A percentile compares a stretch with the other conserved stretches of the same genome.
These are phyloP conservation scores for Andrographis paniculata DNA, from an alignment of 305 asterid species.

Conservation along the genomic window DNA sequence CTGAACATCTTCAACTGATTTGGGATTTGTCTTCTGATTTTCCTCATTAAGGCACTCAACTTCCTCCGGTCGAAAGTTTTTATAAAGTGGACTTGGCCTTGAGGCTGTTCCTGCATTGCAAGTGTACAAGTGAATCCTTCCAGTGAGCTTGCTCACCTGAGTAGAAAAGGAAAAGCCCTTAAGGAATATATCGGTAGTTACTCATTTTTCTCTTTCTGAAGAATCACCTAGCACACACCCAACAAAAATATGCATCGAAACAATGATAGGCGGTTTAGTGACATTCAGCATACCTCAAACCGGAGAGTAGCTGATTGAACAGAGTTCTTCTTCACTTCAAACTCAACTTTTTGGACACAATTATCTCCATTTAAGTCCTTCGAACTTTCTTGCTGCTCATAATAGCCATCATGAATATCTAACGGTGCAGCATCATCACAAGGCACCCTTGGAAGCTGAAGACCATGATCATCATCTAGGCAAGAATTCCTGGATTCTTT, in stretches of 20 bases:
- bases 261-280: constrained; percentile 4
- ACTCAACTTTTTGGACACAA: constrained; percentile 26
- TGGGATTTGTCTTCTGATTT: constrained; percentile 26
- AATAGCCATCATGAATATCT: constrained; percentile 17
- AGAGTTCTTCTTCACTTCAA: constrained; percentile 24
- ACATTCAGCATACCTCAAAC: constrained; percentile 59
- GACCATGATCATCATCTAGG: constrained; percentile 21
- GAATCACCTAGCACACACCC: neutral
- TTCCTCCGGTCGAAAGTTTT: constrained; percentile 76
- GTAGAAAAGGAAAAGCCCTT: constrained; percentile 12
- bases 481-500: constrained; percentile 18
- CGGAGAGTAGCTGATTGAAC: constrained; percentile 48
- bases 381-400: constrained; percentile 21
- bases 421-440: constrained; percentile 11
- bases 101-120: constrained; percentile 61
- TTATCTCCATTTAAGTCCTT: constrained; percentile 23
- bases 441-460: constrained; percentile 23
- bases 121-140: constrained; percentile 82
- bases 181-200: constrained; percentile 8
- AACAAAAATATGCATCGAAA: neutral
- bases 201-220: too few relatives aligned
- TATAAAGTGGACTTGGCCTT: constrained; percentile 82
- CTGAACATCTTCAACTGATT: constrained; percentile 39
- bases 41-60: constrained; percentile 37
- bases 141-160: constrained; percentile 88